Evolutionary conservation across 176 grass and related monocot species (phyloP).

Genomic region (Triticum turgidum): DNA sequence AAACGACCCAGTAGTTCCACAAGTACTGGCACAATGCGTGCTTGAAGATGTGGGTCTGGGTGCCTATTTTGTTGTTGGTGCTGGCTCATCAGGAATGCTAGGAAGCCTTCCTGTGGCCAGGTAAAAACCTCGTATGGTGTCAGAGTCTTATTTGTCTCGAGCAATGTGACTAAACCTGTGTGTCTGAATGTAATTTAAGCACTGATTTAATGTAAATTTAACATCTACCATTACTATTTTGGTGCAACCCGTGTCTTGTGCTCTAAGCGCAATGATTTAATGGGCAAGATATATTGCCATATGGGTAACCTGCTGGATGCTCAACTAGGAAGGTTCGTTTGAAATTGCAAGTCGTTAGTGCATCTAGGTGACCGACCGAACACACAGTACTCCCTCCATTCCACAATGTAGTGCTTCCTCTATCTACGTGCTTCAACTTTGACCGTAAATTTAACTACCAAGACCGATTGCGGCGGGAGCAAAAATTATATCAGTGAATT

Average conservation of each 20-base stretch:
- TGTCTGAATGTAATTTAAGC: conserved; percentile 17
- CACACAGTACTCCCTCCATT: too few relatives aligned
- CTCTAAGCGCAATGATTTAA: neutral
- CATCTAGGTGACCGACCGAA: too few relatives aligned
- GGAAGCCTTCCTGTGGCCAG: conserved; percentile 6
- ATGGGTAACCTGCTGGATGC: too few relatives aligned
- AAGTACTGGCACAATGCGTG: neutral
- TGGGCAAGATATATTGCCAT: too few relatives aligned
- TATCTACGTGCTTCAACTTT: too few relatives aligned
- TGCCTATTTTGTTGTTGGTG: neutral
- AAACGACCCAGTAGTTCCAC: conserved; percentile 11
- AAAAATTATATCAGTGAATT: too few relatives aligned
- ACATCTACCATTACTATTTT: neutral
- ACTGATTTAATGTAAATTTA: conserved; percentile 42
- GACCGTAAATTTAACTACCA: too few relatives aligned
- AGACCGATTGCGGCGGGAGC: too few relatives aligned
- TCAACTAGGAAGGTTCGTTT: too few relatives aligned
- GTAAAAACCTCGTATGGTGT: conserved; percentile 13
- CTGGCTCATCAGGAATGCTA: conserved; percentile 2
- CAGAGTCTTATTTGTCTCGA: neutral
- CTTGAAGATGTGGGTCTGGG: neutral
- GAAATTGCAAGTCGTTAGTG: too few relatives aligned
- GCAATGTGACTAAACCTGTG: neutral
- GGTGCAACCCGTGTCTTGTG: neutral
- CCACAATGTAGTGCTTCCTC: too few relatives aligned